These are phyloP conservation scores for Microstegium vimineum DNA, from an alignment of 176 grass and related monocot species.

Conservation along the genomic window DNA sequence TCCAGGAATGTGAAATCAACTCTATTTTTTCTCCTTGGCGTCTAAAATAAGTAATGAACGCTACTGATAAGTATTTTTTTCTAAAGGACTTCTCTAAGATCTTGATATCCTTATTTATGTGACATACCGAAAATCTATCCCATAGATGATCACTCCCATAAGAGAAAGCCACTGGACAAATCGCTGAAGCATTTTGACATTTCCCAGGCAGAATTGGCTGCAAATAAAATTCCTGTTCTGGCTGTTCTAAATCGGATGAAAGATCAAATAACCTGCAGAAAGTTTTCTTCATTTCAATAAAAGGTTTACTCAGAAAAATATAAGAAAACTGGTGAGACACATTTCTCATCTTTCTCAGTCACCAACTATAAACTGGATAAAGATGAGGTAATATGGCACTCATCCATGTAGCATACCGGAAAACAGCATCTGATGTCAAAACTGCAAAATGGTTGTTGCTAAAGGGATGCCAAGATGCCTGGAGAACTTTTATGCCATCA, in stretches of 20 bases:
- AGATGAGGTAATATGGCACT: background rate
- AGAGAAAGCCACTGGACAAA: constrained; percentile 84
- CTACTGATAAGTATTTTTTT: background rate
- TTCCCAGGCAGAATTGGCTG: constrained; percentile 61
- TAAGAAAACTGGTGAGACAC: background rate
- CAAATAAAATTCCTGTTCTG: constrained; percentile 84
- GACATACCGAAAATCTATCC: constrained; percentile 87
- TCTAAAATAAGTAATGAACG: background rate
- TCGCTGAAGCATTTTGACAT: constrained; percentile 61
- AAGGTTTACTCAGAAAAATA: background rate
- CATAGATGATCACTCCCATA: constrained; percentile 86
- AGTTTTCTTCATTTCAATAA: constrained; percentile 21
- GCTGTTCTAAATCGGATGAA: constrained; percentile 64
- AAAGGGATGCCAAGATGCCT: constrained; percentile 82
- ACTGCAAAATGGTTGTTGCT: constrained; percentile 70
- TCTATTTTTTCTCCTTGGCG: background rate
- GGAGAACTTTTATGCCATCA: constrained; percentile 70
- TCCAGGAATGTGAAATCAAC: background rate
- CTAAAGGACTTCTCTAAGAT: background rate
- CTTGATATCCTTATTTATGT: background rate
- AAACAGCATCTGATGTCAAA: constrained; percentile 87
- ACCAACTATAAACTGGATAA: background rate
- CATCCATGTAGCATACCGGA: constrained; percentile 49
- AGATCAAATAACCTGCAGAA: constrained; percentile 84
- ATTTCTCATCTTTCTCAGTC: constrained; percentile 1